Percentiles rank a stretch among this genome's conserved stretches.
These are phyloP conservation scores for Hevea brasiliensis DNA, from an alignment of 345 rosid species.

Conservation along the genomic window DNA sequence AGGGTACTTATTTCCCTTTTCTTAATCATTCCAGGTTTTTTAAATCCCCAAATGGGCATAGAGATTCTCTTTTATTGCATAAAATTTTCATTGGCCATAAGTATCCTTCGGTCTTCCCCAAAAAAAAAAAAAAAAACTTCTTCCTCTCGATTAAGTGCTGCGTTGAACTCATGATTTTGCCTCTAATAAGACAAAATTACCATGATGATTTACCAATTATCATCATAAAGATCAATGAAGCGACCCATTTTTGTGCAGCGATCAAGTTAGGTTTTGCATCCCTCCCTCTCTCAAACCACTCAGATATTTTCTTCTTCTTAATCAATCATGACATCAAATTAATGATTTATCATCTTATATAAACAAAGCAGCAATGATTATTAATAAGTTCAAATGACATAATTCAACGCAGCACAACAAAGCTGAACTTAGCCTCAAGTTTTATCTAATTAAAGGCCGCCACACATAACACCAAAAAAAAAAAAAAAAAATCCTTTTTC, in stretches of 20 bases:
- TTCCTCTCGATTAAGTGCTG: slow-evolving; percentile 30
- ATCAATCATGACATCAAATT: slow-evolving; percentile 9
- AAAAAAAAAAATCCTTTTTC: no score
- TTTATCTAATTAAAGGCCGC: neutral
- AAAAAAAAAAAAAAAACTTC: slow-evolving; percentile 15
- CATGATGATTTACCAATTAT: slow-evolving; percentile 18
- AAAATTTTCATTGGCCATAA: slow-evolving; percentile 30
- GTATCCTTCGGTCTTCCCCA: slow-evolving; percentile 5
- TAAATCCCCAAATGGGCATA: neutral
- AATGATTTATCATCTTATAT: neutral
- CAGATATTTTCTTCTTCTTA: neutral
- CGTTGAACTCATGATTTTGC: slow-evolving; percentile 26
- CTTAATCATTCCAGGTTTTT: slow-evolving; percentile 3
- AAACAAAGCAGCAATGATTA: neutral
- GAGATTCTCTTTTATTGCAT: slow-evolving; percentile 22
- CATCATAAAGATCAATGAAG: slow-evolving; percentile 23
- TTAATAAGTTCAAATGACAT: neutral
- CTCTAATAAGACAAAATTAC: slow-evolving; percentile 28
- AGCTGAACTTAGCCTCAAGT: neutral
- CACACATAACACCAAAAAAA: neutral
- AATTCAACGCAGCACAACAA: neutral
- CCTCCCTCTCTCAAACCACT: neutral
- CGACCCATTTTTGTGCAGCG: neutral
- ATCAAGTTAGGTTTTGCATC: slow-evolving; percentile 15
- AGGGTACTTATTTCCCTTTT: slow-evolving; percentile 13